A percentile compares a stretch with the other conserved stretches of the same genome.
phyloP scores from a whole-genome alignment of 768 basidiomycete species.

The Phylloporus sp. region DNA sequence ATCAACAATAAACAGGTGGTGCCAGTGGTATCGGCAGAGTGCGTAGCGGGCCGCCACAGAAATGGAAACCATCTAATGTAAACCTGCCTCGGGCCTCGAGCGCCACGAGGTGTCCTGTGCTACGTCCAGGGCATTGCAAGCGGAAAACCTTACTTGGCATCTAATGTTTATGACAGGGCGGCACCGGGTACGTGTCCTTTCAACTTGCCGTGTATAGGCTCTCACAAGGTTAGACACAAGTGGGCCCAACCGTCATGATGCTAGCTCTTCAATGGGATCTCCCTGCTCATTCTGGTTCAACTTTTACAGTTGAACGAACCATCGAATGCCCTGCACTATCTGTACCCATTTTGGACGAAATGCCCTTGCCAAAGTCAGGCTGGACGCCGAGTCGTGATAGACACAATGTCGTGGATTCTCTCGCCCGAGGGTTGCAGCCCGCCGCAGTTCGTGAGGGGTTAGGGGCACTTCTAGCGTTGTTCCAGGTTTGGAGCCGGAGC shows the following conservation, averaged over 20 bases:
- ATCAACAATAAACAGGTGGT: not conserved
- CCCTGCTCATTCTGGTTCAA: slow-evolving; percentile 8
- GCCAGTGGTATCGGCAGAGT: too few relatives aligned
- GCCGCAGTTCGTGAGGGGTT: not conserved
- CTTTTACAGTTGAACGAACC: not conserved
- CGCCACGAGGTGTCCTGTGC: not conserved
- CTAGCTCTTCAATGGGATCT: not conserved
- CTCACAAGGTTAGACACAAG: not conserved
- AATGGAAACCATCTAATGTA: not conserved
- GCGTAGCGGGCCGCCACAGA: not conserved
- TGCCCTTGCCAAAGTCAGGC: slow-evolving; percentile 18
- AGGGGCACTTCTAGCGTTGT: not conserved
- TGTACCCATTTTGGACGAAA: not conserved
- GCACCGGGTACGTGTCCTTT: too few relatives aligned
- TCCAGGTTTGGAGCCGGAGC: slow-evolving; percentile 16
- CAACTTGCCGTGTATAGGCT: not conserved
- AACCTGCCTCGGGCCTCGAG: too few relatives aligned
- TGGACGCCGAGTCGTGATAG: slow-evolving; percentile 30
- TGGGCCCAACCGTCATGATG: not conserved
- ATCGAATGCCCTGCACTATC: not conserved
- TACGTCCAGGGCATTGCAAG: not conserved
- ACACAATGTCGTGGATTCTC: slow-evolving; percentile 24
- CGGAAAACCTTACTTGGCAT: not conserved
- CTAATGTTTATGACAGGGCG: too few relatives aligned
- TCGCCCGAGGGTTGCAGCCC: slow-evolving; percentile 4